A percentile compares a stretch with the other conserved stretches of the same genome.
Evolutionary conservation across 192 early-diverging fungal genomes (phyloP).

Genomic region (Linnemannia hyalina): DNA sequence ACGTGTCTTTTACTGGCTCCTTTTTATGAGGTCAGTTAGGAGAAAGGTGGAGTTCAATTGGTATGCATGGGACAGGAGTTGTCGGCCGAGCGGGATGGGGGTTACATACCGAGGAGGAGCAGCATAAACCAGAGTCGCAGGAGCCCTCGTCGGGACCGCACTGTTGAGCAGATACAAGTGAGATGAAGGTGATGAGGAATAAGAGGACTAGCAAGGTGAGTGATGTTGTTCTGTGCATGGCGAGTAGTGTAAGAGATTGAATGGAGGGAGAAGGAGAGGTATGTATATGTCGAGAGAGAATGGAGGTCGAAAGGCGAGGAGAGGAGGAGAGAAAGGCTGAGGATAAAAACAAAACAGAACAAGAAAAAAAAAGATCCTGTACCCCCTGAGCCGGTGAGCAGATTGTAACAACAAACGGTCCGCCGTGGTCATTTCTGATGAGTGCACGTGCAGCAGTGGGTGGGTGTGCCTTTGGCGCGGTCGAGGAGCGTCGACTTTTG

Average conservation of each 20-base stretch:
- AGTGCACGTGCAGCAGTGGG: no score
- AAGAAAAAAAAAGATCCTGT: neutral
- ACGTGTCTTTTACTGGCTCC: no score
- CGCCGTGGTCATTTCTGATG: no score
- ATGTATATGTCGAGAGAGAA: slow-evolving; percentile 6
- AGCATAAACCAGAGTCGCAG: slow-evolving; percentile 14
- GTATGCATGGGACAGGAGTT: neutral
- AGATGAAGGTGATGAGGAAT: slow-evolving; percentile 23
- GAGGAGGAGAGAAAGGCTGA: neutral
- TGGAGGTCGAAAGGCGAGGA: neutral
- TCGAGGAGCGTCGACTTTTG: no score
- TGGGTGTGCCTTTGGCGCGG: no score
- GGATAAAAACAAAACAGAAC: neutral
- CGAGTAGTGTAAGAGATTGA: neutral
- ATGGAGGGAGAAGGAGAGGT: neutral
- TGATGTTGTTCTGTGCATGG: slow-evolving; percentile 20
- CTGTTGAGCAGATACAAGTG: slow-evolving; percentile 20
- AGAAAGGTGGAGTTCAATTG: neutral
- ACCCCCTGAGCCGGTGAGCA: no score
- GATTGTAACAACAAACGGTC: no score
- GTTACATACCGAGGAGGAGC: slow-evolving; percentile 25
- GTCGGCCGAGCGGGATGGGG: neutral
- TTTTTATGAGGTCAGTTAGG: no score
- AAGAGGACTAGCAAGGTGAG: slow-evolving; percentile 10
- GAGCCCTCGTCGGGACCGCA: slow-evolving; percentile 25